Conservation (phyloP, 371 early-diverging fungal genomes). For the Dinochytrium kinnereticum region DNA sequence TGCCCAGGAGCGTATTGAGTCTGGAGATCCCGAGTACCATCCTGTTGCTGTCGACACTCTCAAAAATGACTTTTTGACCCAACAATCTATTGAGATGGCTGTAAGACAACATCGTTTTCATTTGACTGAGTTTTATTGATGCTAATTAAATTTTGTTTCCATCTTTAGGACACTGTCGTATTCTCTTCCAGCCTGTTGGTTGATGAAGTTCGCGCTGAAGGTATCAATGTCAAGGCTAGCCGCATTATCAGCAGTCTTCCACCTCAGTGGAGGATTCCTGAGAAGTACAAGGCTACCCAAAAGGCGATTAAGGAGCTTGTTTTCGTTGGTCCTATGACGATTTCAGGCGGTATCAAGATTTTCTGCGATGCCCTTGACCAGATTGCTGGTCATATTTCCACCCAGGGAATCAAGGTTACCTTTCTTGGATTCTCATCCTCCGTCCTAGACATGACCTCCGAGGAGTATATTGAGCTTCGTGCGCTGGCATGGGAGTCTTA, state of each 20-base stretch:
- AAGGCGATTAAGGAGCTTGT: constrained; percentile 32
- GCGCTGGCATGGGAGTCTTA: constrained; percentile 31
- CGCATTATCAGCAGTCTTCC: constrained; percentile 21
- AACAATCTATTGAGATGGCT: constrained; percentile 37
- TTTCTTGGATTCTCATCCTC: constrained; percentile 26
- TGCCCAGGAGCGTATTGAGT: constrained; percentile 21
- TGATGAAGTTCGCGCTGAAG: constrained; percentile 16
- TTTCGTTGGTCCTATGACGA: constrained; percentile 37
- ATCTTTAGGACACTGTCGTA: constrained; percentile 34
- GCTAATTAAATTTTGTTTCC: too few relatives aligned
- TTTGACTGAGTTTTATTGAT: neutral
- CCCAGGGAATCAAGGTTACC: constrained; percentile 21
- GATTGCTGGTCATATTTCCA: neutral
- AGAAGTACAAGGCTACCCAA: neutral
- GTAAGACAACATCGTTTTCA: constrained; percentile 22
- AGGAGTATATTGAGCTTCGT: constrained; percentile 39
- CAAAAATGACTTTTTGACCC: constrained; percentile 32
- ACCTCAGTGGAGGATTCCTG: neutral
- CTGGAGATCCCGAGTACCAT: constrained; percentile 23
- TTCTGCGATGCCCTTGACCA: constrained; percentile 44
- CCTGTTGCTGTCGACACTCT: constrained; percentile 26
- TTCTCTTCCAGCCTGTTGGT: constrained; percentile 30
- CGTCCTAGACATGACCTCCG: constrained; percentile 36
- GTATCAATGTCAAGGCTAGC: constrained; percentile 18
- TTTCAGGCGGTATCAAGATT: constrained; percentile 35